Base-by-base conservation (phyloP, 2,329 filamentous ascomycete species). In the Aspergillus vadensis region DNA sequence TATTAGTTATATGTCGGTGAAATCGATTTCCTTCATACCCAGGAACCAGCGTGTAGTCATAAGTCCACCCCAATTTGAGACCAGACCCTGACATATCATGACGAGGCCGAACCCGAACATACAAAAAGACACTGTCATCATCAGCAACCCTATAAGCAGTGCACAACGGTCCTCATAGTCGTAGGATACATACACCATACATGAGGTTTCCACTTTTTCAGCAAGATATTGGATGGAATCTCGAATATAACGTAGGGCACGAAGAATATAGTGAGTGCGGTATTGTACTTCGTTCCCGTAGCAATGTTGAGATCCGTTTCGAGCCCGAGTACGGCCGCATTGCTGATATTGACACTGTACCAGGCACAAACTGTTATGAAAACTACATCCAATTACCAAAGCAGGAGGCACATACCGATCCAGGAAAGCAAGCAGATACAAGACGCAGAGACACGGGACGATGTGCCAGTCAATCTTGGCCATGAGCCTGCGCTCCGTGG, bases 31-130 rank as follows among this genome's bases (percentile, higher is more conserved):
- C 8, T 14, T 21, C 38, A 27, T 63, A 67, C 67, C 93, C 0
- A 97, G 83, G 74, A 97, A 94, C 81, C 97, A 97, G 36, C 91
- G 86, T 3, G 91, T 92, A 0, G 87, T 83, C 53, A 97, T 82
- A 15, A 97, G 80, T 1, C 92, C 91, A 43, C 82, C 79, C 77
- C 93, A 97, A 71, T 86, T 96, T 61, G 86, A 80, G 2, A 92
- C 89, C 6, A 96, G 77, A 0, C 92, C 92, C 76, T 96, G 91
- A 67, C 87, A 84, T 39, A 91, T 81, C 19, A 89, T 91, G 48
- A 88, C 85, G 21, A 96, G 79, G 9, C 91, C 91, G 67, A 96
- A 97, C 60, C 86, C 79, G 65, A 94, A 90, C 89, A 96, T 96
- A 79, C 93, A 96, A 55, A 86, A 72, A 4, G 89, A 87, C 23